Evolutionary conservation across 257 asterid genomes (phyloP).

Genomic region (Asclepias syriaca): DNA sequence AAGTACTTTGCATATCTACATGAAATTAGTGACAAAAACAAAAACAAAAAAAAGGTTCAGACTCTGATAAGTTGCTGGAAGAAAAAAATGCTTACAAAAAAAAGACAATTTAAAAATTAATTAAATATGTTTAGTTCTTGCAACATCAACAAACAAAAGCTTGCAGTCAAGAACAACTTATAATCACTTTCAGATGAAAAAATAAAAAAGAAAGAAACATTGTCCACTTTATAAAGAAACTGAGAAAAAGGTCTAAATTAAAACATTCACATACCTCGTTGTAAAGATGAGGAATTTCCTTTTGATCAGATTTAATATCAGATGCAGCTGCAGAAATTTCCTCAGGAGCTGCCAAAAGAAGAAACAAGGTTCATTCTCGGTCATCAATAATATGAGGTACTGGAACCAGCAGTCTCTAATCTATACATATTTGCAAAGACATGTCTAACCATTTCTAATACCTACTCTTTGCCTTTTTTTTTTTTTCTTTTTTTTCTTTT

Average conservation of each 20-base stretch:
- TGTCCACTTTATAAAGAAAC: no score
- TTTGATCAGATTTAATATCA: slow-evolving; percentile 51
- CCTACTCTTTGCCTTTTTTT: no score
- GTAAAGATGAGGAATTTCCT: slow-evolving; percentile 59
- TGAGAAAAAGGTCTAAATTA: background rate
- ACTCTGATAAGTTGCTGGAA: background rate
- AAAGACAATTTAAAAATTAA: no score
- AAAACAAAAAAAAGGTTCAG: background rate
- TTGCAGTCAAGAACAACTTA: no score
- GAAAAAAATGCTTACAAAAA: no score
- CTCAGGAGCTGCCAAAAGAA: slow-evolving; percentile 50
- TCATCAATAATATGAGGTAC: background rate
- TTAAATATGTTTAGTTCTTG: no score
- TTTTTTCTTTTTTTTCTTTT: no score
- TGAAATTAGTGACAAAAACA: background rate
- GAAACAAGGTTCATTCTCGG: background rate
- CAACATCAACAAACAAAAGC: no score
- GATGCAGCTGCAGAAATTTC: slow-evolving; percentile 52
- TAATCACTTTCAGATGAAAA: no score
- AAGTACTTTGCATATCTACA: slow-evolving; percentile 59
- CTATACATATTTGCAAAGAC: background rate
- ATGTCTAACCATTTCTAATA: background rate
- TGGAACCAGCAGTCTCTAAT: background rate
- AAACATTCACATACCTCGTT: slow-evolving; percentile 52
- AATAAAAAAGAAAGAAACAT: no score